phyloP scores from a whole-genome alignment of 2,329 filamentous ascomycete genomes.

The Colletotrichum sp. region DNA sequence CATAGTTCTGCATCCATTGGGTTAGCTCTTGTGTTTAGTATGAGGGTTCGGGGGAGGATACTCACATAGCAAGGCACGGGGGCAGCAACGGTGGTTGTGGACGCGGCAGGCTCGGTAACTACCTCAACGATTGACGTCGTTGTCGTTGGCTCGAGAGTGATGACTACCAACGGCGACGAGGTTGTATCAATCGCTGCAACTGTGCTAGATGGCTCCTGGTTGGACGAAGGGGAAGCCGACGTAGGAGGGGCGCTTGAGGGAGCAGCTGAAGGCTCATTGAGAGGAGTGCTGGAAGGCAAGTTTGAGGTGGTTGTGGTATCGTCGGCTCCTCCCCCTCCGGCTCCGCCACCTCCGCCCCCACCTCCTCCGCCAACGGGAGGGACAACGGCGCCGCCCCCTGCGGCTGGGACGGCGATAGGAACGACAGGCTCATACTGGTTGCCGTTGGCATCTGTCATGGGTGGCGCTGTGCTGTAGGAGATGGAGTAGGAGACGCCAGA shows the following conservation, averaged over 20 bases:
- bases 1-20: neutral
- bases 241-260: neutral
- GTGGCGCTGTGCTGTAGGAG: neutral
- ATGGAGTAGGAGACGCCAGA: neutral
- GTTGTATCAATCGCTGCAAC: neutral
- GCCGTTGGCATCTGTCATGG: neutral
- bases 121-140: neutral
- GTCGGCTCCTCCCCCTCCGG: neutral
- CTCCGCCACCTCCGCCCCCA: neutral
- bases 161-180: neutral
- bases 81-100: neutral
- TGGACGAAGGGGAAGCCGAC: neutral
- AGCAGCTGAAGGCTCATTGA: neutral
- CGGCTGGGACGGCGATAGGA: neutral
- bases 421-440: neutral
- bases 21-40: rapidly evolving
- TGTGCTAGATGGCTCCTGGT: neutral
- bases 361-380: neutral
- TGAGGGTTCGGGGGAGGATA: rapidly evolving
- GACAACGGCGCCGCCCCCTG: neutral
- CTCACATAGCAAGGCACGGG: constrained; percentile 4
- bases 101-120: neutral
- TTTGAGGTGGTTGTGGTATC: neutral
- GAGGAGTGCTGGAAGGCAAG: neutral
- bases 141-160: neutral